Percentiles rank a stretch among this genome's conserved stretches.
phyloP scores from a whole-genome alignment of 805 yeast genomes.

The Spencermartinsiella europaea region DNA sequence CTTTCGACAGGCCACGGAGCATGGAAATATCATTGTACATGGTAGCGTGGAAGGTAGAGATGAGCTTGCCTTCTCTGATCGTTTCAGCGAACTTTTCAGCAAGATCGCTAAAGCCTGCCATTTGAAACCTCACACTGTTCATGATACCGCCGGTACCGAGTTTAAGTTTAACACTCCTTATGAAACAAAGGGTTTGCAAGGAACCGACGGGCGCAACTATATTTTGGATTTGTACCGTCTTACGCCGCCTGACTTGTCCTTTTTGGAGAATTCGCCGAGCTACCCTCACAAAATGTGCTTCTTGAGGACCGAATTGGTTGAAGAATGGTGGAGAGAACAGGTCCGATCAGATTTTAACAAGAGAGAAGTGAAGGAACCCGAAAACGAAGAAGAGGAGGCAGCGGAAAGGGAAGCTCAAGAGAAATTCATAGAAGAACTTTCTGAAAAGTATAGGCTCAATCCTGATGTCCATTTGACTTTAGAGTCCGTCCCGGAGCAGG shows the following conservation, averaged over 20 bases:
- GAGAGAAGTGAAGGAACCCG: conserved; percentile 14
- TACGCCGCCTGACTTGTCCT: conserved; percentile 78
- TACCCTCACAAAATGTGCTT: conserved; percentile 82
- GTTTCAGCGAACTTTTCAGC: conserved; percentile 52
- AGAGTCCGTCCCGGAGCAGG: conserved; percentile 34
- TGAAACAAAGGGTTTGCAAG: conserved; percentile 79
- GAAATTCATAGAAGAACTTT: conserved; percentile 37
- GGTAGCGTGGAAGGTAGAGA: conserved; percentile 65
- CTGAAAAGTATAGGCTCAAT: conserved; percentile 56
- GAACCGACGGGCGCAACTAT: conserved; percentile 81
- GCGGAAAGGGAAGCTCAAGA: conserved; percentile 30
- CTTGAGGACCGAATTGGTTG: conserved; percentile 82
- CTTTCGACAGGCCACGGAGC: conserved; percentile 43
- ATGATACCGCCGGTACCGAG: conserved; percentile 41
- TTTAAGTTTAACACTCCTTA: conserved; percentile 59
- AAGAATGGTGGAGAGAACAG: conserved; percentile 79
- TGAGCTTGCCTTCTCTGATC: conserved; percentile 44
- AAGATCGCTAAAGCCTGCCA: conserved; percentile 71
- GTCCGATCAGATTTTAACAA: conserved; percentile 37
- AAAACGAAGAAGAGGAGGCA: conserved; percentile 21
- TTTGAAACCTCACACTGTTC: conserved; percentile 61
- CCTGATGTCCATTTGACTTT: conserved; percentile 62
- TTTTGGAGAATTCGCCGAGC: conserved; percentile 54
- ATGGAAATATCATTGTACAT: conserved; percentile 55
- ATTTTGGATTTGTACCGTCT: conserved; percentile 78